A percentile compares a stretch with the other conserved stretches of the same genome.
These are phyloP conservation scores for Boletus reticulatus DNA, from an alignment of 768 basidiomycete genomes.

Conservation along the genomic window DNA sequence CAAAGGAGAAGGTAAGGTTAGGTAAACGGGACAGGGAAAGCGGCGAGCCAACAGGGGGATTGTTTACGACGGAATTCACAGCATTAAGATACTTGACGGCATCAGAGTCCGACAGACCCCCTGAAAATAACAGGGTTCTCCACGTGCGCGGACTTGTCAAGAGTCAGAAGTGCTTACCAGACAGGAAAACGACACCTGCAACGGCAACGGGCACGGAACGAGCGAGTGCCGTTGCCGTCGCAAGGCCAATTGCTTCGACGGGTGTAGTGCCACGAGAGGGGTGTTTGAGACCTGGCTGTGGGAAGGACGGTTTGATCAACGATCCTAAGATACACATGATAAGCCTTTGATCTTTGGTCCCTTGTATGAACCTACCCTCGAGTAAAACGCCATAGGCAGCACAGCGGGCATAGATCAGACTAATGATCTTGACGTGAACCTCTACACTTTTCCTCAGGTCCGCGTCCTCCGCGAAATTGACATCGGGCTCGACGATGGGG, in stretches of 20 bases:
- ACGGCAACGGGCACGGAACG: slow-evolving; percentile 46
- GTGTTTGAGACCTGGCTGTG: slow-evolving; percentile 46
- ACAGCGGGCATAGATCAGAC: slow-evolving; percentile 45
- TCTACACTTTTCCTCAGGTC: slow-evolving; percentile 44
- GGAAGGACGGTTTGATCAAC: slow-evolving; percentile 52
- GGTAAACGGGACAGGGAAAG: slow-evolving; percentile 37
- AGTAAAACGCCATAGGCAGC: slow-evolving; percentile 45
- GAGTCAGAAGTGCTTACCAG: slow-evolving; percentile 32
- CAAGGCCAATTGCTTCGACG: slow-evolving; percentile 42
- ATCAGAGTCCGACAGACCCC: slow-evolving; percentile 42
- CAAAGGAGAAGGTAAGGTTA: slow-evolving; percentile 49
- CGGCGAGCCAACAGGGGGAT: slow-evolving; percentile 31
- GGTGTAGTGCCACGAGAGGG: slow-evolving; percentile 36
- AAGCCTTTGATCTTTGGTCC: background rate
- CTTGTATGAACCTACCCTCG: slow-evolving; percentile 36
- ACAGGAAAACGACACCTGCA: slow-evolving; percentile 49
- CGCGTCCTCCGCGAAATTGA: slow-evolving; percentile 49
- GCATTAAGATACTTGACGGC: slow-evolving; percentile 42
- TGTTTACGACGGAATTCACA: slow-evolving; percentile 39
- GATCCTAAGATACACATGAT: slow-evolving; percentile 33
- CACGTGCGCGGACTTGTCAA: background rate
- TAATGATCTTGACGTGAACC: slow-evolving; percentile 45
- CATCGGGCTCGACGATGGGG: slow-evolving; percentile 54
- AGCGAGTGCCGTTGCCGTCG: slow-evolving; percentile 44
- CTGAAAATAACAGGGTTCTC: slow-evolving; percentile 20